Evolutionary conservation across 176 grass and related monocot species (phyloP), one percentile per base, ranked within the genome.

Genomic region (Calamus simplicifolius): DNA sequence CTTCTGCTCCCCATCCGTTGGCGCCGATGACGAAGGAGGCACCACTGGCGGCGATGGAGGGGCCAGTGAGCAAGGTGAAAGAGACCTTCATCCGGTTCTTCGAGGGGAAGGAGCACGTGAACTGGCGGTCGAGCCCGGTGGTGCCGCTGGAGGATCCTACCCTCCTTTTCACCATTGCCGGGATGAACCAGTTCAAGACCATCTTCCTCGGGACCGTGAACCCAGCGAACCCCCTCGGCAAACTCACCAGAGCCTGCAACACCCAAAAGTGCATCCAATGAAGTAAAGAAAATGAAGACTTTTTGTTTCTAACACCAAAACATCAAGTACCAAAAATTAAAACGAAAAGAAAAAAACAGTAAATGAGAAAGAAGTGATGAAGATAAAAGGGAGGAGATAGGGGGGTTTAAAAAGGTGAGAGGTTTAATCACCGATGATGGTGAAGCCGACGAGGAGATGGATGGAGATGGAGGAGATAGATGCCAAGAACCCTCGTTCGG

Each of bases 251-350:
- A 16, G 87, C 93, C 5, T 92, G 72, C 68, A 76, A 98, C 75
- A 92, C 84, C 48, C 84, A 98, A 70, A 98, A 98, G 73, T 98
- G 87, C 79, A 98, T 98, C 61, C 84, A n/a, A n/a, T n/a, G n/a
- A n/a, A n/a, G n/a, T n/a, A n/a, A n/a, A n/a, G n/a, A n/a, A n/a
- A n/a, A n/a, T n/a, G n/a, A n/a, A n/a, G n/a, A n/a, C n/a, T n/a
- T n/a, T n/a, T n/a, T n/a, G n/a, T n/a, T n/a, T n/a, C n/a, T n/a
- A n/a, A n/a, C n/a, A n/a, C n/a, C n/a, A n/a, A n/a, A n/a, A n/a
- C n/a, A n/a, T n/a, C n/a, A n/a, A n/a, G n/a, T n/a, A n/a, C n/a
- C n/a, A n/a, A n/a, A n/a, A n/a, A n/a, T n/a, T n/a, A n/a, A n/a
- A n/a, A n/a, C n/a, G n/a, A n/a, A n/a, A n/a, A n/a, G n/a, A n/a